These are phyloP conservation scores for Austroboletus novae-zelandiae DNA, from an alignment of 1,284 basidiomycete species.

Conservation along the genomic window DNA sequence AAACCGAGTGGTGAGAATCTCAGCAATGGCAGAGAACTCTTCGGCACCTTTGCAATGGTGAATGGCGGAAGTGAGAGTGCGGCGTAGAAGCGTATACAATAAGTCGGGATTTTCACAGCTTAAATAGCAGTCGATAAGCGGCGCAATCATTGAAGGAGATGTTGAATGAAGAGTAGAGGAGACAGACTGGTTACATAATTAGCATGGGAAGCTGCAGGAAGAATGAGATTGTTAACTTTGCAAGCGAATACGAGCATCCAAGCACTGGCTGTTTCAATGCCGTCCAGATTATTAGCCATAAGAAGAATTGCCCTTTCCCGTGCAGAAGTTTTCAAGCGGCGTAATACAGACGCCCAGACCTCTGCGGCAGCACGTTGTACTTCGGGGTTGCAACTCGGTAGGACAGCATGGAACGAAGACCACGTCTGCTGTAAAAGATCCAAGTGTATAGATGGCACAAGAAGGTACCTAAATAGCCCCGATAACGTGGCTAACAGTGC, in stretches of 20 bases:
- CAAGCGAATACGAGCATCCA: slow-evolving; percentile 71
- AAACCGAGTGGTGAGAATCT: slow-evolving; percentile 46
- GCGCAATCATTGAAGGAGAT: slow-evolving; percentile 58
- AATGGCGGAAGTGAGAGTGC: slow-evolving; percentile 74
- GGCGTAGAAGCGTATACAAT: slow-evolving; percentile 57
- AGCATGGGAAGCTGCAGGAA: slow-evolving; percentile 1
- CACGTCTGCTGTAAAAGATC: slow-evolving; percentile 59
- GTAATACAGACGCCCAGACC: slow-evolving; percentile 70
- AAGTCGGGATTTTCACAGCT: slow-evolving; percentile 39
- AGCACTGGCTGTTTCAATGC: slow-evolving; percentile 57
- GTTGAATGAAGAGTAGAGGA: slow-evolving; percentile 79
- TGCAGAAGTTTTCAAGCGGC: slow-evolving; percentile 56
- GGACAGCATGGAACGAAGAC: slow-evolving; percentile 44
- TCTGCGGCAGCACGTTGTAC: slow-evolving; percentile 72
- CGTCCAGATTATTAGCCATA: slow-evolving; percentile 44
- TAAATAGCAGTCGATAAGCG: slow-evolving; percentile 57
- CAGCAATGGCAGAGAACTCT: slow-evolving; percentile 59
- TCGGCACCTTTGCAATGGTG: slow-evolving; percentile 75
- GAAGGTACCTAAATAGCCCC: slow-evolving; percentile 65
- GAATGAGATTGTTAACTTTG: slow-evolving; percentile 48
- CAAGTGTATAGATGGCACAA: slow-evolving; percentile 53
- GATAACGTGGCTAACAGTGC: slow-evolving; percentile 64
- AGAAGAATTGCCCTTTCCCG: slow-evolving; percentile 51
- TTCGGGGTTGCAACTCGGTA: slow-evolving; percentile 62
- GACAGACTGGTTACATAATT: slow-evolving; percentile 49